phyloP scores from a whole-genome alignment of 345 rosid species.

The Pelargonium nanum region DNA sequence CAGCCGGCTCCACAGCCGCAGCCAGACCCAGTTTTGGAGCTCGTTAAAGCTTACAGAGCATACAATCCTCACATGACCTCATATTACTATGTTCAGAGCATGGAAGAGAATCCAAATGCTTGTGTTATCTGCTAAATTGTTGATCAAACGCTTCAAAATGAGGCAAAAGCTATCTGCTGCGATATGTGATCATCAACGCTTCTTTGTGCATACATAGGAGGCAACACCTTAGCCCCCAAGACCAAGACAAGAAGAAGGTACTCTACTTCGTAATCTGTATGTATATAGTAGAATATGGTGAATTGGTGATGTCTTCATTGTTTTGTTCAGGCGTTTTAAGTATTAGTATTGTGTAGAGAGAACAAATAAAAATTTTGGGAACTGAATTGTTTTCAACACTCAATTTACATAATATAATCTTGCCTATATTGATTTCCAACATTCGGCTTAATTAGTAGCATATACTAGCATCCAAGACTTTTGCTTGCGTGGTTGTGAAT shows the following conservation, averaged over 20 bases:
- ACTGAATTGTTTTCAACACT: neutral
- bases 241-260: neutral
- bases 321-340: no score
- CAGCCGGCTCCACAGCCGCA: conserved; percentile 17
- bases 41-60: conserved; percentile 69
- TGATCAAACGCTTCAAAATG: conserved; percentile 9
- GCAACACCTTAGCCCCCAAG: conserved; percentile 5
- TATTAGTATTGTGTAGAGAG: conserved; percentile 10
- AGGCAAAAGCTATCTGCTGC: neutral
- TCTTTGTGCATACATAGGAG: conserved; percentile 4
- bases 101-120: conserved; percentile 93
- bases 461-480: no score
- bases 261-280: no score
- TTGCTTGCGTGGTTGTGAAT: neutral
- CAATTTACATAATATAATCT: no score
- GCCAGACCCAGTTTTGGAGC: conserved; percentile 58
- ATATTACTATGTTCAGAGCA: conserved; percentile 70
- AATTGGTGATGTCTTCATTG: neutral
- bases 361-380: conserved; percentile 21
- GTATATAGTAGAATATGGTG: neutral
- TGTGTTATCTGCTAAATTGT: conserved; percentile 48
- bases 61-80: conserved; percentile 68
- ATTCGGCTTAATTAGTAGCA: no score
- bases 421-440: no score
- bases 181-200: conserved; percentile 22